Evolutionary conservation across 2,329 filamentous ascomycete species (phyloP), one percentile per base, ranked within the genome.

Genomic region (Fusarium penzigii): DNA sequence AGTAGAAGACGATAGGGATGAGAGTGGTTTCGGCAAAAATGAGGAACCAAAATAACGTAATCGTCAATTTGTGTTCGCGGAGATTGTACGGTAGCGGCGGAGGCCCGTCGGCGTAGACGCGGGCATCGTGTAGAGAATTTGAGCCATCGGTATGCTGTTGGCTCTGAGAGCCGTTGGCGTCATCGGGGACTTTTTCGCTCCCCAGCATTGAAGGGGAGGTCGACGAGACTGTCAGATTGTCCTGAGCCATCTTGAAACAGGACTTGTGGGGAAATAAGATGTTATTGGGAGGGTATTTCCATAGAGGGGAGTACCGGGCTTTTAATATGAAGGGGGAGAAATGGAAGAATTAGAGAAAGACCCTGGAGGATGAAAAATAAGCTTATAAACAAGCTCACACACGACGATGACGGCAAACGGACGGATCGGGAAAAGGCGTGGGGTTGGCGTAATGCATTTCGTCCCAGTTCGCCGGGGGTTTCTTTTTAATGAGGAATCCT

Each of bases 1-100:
- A 79, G 63, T 74, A 79, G 12, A 79, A 65, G 0, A 73, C 55
- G 47, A 78, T 72, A n/a, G 76, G 76, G n/a, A 78, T 64, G 7
- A 65, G 52, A 0, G 61, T 65, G 39, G 54, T 60, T 14, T 65
- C 62, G 1, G 60, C 59, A 4, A 65, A 20, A 1, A 65, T 63
- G 43, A 65, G 61, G 38, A 57, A 55, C 59, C 58, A 61, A 17
- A 64, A 64, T 1, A 59, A 20, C 1, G 54, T 41, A 10, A 65
- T 64, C 36, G 43, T 58, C 32, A 64, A 47, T 16, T 65, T 65
- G 47, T 65, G 62, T 10, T 65, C 58, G 5, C 58, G 55, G 6
- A 65, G 44, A 46, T 65, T 64, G 16, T 65, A 65, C 2, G 60
- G 62, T 0, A 64, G 49, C 1, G 55, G 47, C 3, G 56, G 56